Base-by-base conservation (phyloP, 1,139 yeast species). In the Suhomyces ambrosiae region DNA sequence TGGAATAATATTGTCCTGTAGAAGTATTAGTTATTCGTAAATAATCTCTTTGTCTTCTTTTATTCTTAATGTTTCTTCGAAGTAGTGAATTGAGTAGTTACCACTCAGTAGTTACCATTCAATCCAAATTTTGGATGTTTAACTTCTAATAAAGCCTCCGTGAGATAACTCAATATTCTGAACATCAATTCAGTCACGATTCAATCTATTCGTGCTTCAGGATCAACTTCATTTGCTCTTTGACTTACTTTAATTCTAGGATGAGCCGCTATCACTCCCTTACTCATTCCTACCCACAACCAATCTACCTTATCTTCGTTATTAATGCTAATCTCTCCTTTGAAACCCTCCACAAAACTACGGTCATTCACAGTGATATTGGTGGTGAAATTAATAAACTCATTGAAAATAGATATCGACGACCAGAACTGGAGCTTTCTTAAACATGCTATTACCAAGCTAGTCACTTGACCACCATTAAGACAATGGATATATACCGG, bases 381-480 rank as follows among this genome's bases (percentile, higher is more conserved):
- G n/a, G 86, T 80, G 5, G 90, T 78, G 57, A 79, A 89, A 44
- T 82, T 79, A 32, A 86, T 73, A 53, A 86, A 90, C 60, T 92
- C 98, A 48, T 84, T 88, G 50, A 86, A 80, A 11, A 92, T 88
- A 0, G 96, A 82, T 6, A 89, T 88, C 12, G 87, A 78, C 7
- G 95, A 83, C 98, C 98, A 92, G 52, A 85, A 81, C 27, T 88
- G 86, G 23, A 86, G 65, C 52, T 86, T 86, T 22, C 98, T 66
- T 29, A 89, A 66, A 56, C 97, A 88, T 6, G 97, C 97, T 24
- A 90, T 76, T 3, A 88, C 79, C 34, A 92, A 68, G 23, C 94
- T 80, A 0, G 95, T 86, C 2, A 87, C 86, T 48, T 88, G 92
- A 6, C 95, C 89, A 0, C 97, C 97, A 55, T 87, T 90, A 18